A percentile compares a stretch with the other conserved stretches of the same genome.
These are phyloP conservation scores for Rhododendron kiyosumense DNA, from an alignment of 148 eudicot genomes.

Conservation along the genomic window DNA sequence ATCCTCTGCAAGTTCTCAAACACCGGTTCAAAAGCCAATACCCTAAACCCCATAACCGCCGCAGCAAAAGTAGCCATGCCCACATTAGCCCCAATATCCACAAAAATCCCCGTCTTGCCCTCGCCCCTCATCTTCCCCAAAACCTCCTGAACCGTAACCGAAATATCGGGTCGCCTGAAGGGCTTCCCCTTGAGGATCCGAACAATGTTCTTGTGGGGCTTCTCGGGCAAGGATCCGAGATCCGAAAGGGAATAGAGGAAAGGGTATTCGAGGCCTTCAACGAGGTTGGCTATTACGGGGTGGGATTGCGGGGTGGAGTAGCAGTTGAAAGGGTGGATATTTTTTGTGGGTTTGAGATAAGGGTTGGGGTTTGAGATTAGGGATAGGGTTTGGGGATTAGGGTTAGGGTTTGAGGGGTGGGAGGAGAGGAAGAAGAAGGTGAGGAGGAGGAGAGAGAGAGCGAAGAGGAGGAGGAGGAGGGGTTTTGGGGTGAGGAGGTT, in stretches of 20 bases:
- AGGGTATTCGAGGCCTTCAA: constrained; percentile 72
- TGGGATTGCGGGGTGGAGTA: constrained; percentile 61
- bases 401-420: constrained; percentile 14
- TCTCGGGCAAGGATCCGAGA: constrained; percentile 70
- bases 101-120: constrained; percentile 51
- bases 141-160: constrained; percentile 64
- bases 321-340: constrained; percentile 68
- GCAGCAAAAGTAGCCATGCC: constrained; percentile 97
- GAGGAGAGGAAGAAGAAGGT: constrained; percentile 43
- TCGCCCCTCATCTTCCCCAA: constrained; percentile 42
- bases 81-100: constrained; percentile 97
- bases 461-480: constrained; percentile 43
- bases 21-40: constrained; percentile 86
- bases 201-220: constrained; percentile 84
- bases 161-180: constrained; percentile 74
- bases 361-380: constrained; percentile 3
- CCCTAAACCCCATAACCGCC: constrained; percentile 86
- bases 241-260: constrained; percentile 76
- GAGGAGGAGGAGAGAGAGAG: constrained; percentile 46
- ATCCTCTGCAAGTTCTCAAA: constrained; percentile 95
- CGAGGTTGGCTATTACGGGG: constrained; percentile 76
- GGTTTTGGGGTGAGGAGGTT: constrained; percentile 44
- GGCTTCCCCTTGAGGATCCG: constrained; percentile 67
- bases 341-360: constrained; percentile 3
- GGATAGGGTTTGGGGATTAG: constrained; percentile 8